Conservation (phyloP, 2,329 filamentous ascomycete genomes). For the Fusarium phyllophilum region DNA sequence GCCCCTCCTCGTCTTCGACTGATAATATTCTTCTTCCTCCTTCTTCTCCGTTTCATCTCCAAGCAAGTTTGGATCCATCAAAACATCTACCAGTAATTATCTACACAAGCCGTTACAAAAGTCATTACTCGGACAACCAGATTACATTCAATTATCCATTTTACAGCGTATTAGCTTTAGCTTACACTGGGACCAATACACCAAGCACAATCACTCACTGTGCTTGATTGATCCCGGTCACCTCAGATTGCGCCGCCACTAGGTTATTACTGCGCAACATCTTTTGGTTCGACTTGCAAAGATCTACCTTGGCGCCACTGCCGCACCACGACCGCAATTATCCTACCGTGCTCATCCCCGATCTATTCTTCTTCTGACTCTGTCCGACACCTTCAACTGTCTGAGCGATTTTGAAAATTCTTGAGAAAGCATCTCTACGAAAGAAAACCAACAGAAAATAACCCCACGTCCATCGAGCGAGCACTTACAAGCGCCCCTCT, state of each 20-base stretch:
- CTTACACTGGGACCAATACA: constrained; percentile 21
- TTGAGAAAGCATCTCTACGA: neutral
- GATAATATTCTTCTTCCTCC: constrained; percentile 3
- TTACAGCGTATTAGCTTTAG: constrained; percentile 16
- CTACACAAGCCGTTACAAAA: constrained; percentile 13
- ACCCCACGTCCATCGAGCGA: constrained; percentile 18
- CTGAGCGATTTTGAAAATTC: constrained; percentile 1
- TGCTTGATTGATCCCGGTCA: constrained; percentile 22
- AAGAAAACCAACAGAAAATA: neutral
- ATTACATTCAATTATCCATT: constrained; percentile 11
- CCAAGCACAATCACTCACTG: neutral
- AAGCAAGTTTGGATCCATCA: constrained; percentile 5
- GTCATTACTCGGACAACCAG: constrained; percentile 22
- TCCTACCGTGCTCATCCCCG: constrained; percentile 4
- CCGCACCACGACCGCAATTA: constrained; percentile 22
- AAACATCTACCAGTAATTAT: neutral
- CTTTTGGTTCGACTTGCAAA: constrained; percentile 38
- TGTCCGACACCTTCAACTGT: neutral
- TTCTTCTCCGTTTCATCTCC: constrained; percentile 3
- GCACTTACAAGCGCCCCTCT: constrained; percentile 39
- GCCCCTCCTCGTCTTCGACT: constrained; percentile 21
- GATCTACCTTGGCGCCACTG: constrained; percentile 29
- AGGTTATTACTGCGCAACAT: constrained; percentile 27
- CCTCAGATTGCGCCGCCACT: constrained; percentile 31
- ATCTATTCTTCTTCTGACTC: neutral